phyloP scores from a whole-genome alignment of 176 grass and related monocot species.

The Poa pratensis region DNA sequence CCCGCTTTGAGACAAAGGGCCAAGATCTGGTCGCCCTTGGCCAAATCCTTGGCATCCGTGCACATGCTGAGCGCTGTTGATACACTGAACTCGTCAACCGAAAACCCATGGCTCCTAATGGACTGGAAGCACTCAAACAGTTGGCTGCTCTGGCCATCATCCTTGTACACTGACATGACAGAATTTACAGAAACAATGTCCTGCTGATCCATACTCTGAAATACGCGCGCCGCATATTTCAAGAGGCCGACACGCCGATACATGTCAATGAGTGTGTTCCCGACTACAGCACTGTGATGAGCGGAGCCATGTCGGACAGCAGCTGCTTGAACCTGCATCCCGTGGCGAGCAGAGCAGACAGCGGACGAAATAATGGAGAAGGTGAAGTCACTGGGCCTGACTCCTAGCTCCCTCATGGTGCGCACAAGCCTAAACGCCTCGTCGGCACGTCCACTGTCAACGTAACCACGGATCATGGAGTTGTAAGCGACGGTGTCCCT shows the following conservation, averaged over 20 bases:
- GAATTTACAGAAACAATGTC: constrained; percentile 81
- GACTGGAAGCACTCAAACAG: constrained; percentile 60
- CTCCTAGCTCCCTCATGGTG: constrained; percentile 55
- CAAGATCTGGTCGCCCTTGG: constrained; percentile 75
- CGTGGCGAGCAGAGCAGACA: constrained; percentile 41
- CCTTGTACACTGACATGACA: constrained; percentile 67
- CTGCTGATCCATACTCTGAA: constrained; percentile 53
- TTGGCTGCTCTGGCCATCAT: constrained; percentile 33
- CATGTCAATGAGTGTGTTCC: constrained; percentile 75
- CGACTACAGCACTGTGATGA: constrained; percentile 43
- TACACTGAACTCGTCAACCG: constrained; percentile 61
- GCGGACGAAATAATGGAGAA: constrained; percentile 64
- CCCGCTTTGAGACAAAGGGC: constrained; percentile 69
- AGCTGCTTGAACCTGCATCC: constrained; percentile 61
- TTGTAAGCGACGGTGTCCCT: constrained; percentile 72
- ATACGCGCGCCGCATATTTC: constrained; percentile 50
- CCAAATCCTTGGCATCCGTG: constrained; percentile 50
- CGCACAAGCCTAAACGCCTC: constrained; percentile 45
- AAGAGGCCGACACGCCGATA: constrained; percentile 65
- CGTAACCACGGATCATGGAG: constrained; percentile 65
- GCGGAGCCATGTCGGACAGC: constrained; percentile 49
- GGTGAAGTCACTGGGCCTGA: constrained; percentile 67
- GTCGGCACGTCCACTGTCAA: constrained; percentile 1
- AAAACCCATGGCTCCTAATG: constrained; percentile 60
- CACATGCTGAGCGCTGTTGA: constrained; percentile 66